A percentile compares a stretch with the other conserved stretches of the same genome.
Conservation (phyloP, 2,329 filamentous ascomycete species). For the Orbilia brochopaga region DNA sequence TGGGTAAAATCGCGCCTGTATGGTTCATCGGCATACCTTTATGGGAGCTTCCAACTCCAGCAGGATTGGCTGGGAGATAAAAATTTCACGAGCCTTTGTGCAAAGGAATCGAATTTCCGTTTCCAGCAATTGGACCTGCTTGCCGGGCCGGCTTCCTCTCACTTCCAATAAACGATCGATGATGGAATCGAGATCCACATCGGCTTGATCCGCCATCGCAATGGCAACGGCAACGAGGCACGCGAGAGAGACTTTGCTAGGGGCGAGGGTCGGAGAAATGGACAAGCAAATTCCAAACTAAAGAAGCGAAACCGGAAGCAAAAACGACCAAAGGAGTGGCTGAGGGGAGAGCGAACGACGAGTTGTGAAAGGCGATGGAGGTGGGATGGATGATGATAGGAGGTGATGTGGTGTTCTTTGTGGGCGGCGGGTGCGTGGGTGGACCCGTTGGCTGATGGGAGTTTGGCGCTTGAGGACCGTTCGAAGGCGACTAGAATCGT, state of each 20-base stretch:
- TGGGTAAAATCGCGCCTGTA: too few relatives aligned
- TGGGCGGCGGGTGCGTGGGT: conserved; percentile 3
- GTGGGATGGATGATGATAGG: conserved; percentile 5
- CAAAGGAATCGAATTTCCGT: conserved; percentile 95
- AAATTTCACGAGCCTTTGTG: conserved; percentile 98
- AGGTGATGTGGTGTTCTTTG: conserved; percentile 1
- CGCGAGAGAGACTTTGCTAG: conserved; percentile 39
- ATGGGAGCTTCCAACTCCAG: conserved; percentile 98
- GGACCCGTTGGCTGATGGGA: conserved; percentile 16
- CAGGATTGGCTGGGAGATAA: conserved; percentile 98
- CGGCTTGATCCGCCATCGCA: conserved; percentile 77
- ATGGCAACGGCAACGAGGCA: conserved; percentile 54
- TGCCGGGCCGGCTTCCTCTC: conserved; percentile 94
- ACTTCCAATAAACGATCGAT: conserved; percentile 98
- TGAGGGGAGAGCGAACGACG: conserved; percentile 48
- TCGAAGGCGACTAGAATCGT: conserved; percentile 26
- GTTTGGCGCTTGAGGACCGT: conserved; percentile 6
- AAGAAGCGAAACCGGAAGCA: conserved; percentile 30
- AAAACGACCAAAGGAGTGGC: conserved; percentile 50
- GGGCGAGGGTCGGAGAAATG: conserved; percentile 14
- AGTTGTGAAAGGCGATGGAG: conserved; percentile 14
- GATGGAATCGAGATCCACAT: conserved; percentile 98
- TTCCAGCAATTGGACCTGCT: conserved; percentile 96
- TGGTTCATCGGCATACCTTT: conserved; percentile 73
- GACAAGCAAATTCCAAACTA: conserved; percentile 18